Percentiles rank a stretch among this genome's conserved stretches.
Conservation (phyloP, 805 yeast species). For the Wickerhamiella brachini region DNA sequence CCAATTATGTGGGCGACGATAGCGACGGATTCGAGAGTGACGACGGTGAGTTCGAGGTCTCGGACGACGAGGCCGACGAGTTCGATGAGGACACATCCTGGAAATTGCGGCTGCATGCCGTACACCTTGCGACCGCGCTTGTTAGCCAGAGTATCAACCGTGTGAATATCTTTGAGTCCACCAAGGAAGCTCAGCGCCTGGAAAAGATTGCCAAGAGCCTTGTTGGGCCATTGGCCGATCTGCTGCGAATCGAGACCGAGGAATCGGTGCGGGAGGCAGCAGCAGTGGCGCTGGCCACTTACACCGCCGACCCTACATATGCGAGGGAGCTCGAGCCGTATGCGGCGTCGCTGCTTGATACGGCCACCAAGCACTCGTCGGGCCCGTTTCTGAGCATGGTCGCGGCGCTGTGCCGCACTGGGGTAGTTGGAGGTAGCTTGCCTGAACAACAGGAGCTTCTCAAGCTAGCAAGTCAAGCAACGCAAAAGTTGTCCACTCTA, state of each 20-base stretch:
- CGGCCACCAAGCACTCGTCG: neutral
- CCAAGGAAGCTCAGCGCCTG: neutral
- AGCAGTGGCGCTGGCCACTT: slow-evolving; percentile 30
- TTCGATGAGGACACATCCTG: slow-evolving; percentile 42
- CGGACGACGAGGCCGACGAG: slow-evolving; percentile 23
- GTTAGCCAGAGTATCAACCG: neutral
- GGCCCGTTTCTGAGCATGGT: neutral
- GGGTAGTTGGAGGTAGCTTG: neutral
- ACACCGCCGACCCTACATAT: slow-evolving; percentile 14
- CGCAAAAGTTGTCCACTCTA: neutral
- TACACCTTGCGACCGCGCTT: slow-evolving; percentile 24
- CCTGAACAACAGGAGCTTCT: neutral
- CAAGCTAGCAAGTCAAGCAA: neutral
- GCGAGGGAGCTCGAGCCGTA: neutral
- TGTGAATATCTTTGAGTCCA: neutral
- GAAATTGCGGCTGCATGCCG: slow-evolving; percentile 45
- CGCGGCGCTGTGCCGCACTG: neutral
- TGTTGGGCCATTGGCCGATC: slow-evolving; percentile 8
- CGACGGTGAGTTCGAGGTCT: slow-evolving; percentile 27
- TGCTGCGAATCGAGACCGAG: slow-evolving; percentile 31
- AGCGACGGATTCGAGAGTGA: slow-evolving; percentile 31
- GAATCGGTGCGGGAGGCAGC: slow-evolving; percentile 28
- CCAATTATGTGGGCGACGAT: slow-evolving; percentile 23
- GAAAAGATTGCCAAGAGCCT: neutral
- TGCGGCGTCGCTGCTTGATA: neutral